Conservation (phyloP, 73 alveolate species). For the Uronychia setigera region DNA sequence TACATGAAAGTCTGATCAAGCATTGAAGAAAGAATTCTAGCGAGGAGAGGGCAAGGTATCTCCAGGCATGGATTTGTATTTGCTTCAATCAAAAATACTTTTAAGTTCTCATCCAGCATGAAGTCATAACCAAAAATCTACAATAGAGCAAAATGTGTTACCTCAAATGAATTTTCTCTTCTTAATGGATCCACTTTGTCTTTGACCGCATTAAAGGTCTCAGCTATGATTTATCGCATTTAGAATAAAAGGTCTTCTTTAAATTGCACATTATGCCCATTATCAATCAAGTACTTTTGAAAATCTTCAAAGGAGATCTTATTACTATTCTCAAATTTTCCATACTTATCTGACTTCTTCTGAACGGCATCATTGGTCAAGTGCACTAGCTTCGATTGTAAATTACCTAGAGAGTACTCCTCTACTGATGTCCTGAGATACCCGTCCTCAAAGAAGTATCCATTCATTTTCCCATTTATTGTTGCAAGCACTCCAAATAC, state of each 20-base stretch:
- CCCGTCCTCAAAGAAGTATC: conserved; percentile 35
- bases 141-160: background rate
- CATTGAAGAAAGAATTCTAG: conserved; percentile 84
- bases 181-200: conserved; percentile 67
- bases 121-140: conserved; percentile 94
- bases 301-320: conserved; percentile 68
- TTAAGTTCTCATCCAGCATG: conserved; percentile 88
- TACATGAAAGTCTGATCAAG: conserved; percentile 87
- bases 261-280: background rate
- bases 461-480: background rate
- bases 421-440: conserved; percentile 35
- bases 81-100: conserved; percentile 92
- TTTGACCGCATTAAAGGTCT: conserved; percentile 58
- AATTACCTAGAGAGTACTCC: conserved; percentile 38
- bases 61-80: conserved; percentile 96
- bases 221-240: conserved; percentile 30
- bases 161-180: conserved; percentile 85
- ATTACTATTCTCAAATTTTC: conserved; percentile 79
- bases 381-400: conserved; percentile 63
- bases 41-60: conserved; percentile 81
- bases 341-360: conserved; percentile 64
- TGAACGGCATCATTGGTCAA: conserved; percentile 79
- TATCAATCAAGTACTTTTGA: conserved; percentile 32
- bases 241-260: conserved; percentile 28
- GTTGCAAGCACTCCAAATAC: conserved; percentile 23